Evolutionary conservation across 2,329 filamentous ascomycete species (phyloP).

Genomic region (Verticillium klebahnii): DNA sequence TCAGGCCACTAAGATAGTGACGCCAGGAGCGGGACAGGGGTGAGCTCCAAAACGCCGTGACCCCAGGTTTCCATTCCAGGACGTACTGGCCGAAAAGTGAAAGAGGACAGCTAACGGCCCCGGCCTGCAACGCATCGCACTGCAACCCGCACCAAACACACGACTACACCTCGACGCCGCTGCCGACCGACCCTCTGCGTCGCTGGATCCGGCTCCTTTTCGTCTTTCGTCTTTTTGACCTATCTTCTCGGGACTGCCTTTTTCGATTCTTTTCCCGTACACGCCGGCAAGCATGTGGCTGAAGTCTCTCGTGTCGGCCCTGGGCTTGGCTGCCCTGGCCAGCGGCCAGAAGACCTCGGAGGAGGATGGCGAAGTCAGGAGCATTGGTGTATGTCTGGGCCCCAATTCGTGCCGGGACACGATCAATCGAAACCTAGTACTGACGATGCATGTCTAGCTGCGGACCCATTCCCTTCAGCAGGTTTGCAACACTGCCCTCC

Average conservation of each 20-base stretch:
- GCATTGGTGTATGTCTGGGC: slow-evolving; percentile 40
- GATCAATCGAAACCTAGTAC: background rate
- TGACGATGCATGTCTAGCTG: slow-evolving; percentile 48
- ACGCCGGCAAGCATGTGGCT: slow-evolving; percentile 37
- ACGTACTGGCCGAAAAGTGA: slow-evolving; percentile 2
- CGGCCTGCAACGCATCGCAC: slow-evolving; percentile 4
- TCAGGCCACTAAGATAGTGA: background rate
- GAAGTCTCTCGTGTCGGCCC: slow-evolving; percentile 37
- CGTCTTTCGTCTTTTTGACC: slow-evolving; percentile 6
- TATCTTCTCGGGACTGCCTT: background rate
- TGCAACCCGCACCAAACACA: slow-evolving; percentile 4
- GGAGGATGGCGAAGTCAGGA: slow-evolving; percentile 42
- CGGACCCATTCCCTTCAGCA: slow-evolving; percentile 80
- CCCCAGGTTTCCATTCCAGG: background rate
- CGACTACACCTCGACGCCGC: slow-evolving; percentile 11
- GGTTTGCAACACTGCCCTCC: slow-evolving; percentile 36
- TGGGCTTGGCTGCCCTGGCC: slow-evolving; percentile 45
- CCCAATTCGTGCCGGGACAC: background rate
- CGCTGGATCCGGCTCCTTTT: slow-evolving; percentile 11
- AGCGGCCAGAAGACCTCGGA: slow-evolving; percentile 45
- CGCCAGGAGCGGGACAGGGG: slow-evolving; percentile 8
- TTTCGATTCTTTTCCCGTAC: slow-evolving; percentile 4
- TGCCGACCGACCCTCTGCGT: slow-evolving; percentile 11
- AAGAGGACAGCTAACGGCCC: slow-evolving; percentile 22
- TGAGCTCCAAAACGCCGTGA: slow-evolving; percentile 10